Conservation (phyloP, 345 rosid genomes). For the Dimocarpus longan region DNA sequence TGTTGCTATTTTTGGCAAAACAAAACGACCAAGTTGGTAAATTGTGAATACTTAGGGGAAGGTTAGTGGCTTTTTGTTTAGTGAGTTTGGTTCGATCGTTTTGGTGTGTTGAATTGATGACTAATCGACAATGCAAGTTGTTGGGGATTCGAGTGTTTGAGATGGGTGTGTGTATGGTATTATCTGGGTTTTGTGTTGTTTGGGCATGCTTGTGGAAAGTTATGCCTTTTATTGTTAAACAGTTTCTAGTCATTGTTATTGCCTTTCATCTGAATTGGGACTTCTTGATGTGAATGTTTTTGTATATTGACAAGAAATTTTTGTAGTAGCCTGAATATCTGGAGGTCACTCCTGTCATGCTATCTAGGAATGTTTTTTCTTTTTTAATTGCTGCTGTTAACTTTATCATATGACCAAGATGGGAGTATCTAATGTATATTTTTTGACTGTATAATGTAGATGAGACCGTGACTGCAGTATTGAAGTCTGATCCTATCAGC, state of each 20-base stretch:
- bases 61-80: too few relatives aligned
- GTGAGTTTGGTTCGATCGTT: too few relatives aligned
- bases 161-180: not conserved
- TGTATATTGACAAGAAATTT: too few relatives aligned
- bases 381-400: not conserved
- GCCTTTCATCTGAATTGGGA: not conserved
- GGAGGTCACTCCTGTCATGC: not conserved
- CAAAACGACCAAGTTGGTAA: too few relatives aligned
- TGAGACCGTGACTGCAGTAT: slow-evolving; percentile 23
- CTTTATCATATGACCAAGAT: not conserved
- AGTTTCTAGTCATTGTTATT: not conserved
- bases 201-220: not conserved
- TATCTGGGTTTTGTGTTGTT: not conserved
- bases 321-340: not conserved
- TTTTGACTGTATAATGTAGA: slow-evolving; percentile 25
- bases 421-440: not conserved
- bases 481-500: slow-evolving; percentile 28
- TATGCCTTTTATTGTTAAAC: not conserved
- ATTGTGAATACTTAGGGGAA: too few relatives aligned
- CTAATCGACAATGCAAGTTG: not conserved
- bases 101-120: not conserved
- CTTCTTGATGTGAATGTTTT: not conserved
- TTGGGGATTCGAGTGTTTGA: not conserved
- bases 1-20: too few relatives aligned
- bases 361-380: not conserved